These are phyloP conservation scores for Aureobasidium sp. DNA, from an alignment of 2,329 filamentous ascomycete species.

Conservation along the genomic window DNA sequence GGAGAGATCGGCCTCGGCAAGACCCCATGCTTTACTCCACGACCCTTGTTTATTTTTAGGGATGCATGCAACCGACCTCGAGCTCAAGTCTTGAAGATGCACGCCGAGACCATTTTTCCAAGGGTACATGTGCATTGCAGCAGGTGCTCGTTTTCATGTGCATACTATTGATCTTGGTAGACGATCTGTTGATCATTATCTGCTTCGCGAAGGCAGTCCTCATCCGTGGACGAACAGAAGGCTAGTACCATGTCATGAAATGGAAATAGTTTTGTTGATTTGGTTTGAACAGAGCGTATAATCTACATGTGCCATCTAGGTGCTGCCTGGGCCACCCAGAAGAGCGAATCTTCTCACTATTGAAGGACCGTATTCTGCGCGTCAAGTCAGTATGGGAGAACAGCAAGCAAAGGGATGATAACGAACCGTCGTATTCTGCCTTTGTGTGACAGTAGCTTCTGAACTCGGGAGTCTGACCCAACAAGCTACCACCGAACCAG, in stretches of 20 bases:
- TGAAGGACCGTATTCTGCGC: conserved; percentile 85
- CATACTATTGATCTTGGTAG: background rate
- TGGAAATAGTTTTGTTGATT: background rate
- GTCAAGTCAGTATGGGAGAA: background rate
- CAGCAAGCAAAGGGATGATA: background rate
- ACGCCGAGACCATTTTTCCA: background rate
- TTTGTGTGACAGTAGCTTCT: conserved; percentile 91
- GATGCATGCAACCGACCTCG: background rate
- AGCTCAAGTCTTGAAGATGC: background rate
- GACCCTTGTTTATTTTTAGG: conserved; percentile 3
- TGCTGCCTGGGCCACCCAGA: conserved; percentile 81
- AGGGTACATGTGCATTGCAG: background rate
- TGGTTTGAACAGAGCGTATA: background rate
- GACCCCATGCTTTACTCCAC: conserved; percentile 5
- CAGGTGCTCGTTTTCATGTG: background rate
- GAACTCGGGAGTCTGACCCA: conserved; percentile 97
- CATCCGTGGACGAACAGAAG: no score
- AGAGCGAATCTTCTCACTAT: conserved; percentile 93
- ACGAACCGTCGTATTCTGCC: conserved; percentile 61
- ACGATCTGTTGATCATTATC: background rate
- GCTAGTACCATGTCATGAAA: background rate
- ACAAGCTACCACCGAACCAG: conserved; percentile 94
- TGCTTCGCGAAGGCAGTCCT: background rate
- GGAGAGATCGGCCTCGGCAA: background rate
- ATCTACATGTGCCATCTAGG: conserved; percentile 34